Conservation (phyloP, 2,329 filamentous ascomycete genomes). For the Zymoseptoria tritici region DNA sequence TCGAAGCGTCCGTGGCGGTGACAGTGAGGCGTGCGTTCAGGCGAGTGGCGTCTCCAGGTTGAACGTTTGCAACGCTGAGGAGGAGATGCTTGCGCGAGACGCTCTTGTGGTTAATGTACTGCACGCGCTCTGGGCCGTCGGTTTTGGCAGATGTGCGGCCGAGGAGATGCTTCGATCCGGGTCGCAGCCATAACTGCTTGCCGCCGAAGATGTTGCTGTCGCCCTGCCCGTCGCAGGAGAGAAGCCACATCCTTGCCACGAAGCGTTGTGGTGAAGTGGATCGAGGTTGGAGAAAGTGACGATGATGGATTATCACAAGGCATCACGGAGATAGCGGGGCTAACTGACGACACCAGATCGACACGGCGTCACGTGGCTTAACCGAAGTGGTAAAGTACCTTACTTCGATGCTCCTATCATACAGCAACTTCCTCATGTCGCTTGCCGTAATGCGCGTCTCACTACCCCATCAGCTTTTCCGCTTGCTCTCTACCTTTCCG, state of each 20-base stretch:
- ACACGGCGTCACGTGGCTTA: not conserved
- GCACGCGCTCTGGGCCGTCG: slow-evolving; percentile 34
- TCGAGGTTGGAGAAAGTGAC: not conserved
- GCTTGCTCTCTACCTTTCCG: not conserved
- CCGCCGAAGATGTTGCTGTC: slow-evolving; percentile 48
- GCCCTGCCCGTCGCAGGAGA: slow-evolving; percentile 50
- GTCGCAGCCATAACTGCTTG: slow-evolving; percentile 28
- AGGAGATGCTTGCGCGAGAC: slow-evolving; percentile 86
- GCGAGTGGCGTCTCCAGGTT: slow-evolving; percentile 52
- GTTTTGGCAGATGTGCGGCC: slow-evolving; percentile 63
- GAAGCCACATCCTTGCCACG: slow-evolving; percentile 41
- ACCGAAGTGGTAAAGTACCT: too few species aligned
- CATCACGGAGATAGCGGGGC: not conserved
- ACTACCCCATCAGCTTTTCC: not conserved
- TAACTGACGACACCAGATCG: not conserved
- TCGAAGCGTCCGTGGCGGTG: slow-evolving; percentile 74
- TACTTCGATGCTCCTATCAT: not conserved
- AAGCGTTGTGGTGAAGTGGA: not conserved
- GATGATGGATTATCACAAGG: not conserved
- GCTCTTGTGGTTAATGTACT: slow-evolving; percentile 68
- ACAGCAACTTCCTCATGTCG: too few species aligned
- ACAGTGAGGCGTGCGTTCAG: slow-evolving; percentile 60
- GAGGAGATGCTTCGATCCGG: slow-evolving; percentile 21
- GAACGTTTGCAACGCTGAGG: slow-evolving; percentile 61
- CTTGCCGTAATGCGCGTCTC: not conserved